These are phyloP conservation scores for Heracleum sosnowskyi DNA, from an alignment of 129 eudicot genomes.

Conservation along the genomic window DNA sequence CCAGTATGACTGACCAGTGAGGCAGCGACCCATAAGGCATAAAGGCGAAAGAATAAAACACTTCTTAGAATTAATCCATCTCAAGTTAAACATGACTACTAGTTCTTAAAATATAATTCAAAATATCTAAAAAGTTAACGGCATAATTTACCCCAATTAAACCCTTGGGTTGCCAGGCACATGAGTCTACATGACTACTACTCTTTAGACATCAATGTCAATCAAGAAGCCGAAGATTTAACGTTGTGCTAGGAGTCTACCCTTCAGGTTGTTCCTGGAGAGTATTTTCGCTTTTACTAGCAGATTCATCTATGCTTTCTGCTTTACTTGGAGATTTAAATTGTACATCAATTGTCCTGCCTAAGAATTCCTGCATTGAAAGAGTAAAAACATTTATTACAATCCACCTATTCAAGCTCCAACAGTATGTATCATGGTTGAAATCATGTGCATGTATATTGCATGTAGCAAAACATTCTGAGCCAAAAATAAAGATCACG, in stretches of 20 bases:
- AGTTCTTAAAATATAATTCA: no score
- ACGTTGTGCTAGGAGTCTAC: conserved; percentile 7
- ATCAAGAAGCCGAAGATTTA: not conserved
- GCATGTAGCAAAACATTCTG: no score
- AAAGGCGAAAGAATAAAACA: not conserved
- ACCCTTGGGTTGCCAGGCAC: not conserved
- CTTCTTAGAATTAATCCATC: not conserved
- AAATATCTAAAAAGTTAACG: no score
- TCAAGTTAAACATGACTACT: no score
- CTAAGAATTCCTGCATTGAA: conserved; percentile 55
- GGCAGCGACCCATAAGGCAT: no score
- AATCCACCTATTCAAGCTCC: no score
- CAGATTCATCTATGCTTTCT: conserved; percentile 32
- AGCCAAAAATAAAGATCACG: no score
- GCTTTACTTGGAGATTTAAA: conserved; percentile 22
- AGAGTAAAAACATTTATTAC: not conserved
- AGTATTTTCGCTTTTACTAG: conserved; percentile 23
- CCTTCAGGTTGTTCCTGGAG: not conserved
- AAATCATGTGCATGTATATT: no score
- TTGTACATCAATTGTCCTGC: conserved; percentile 49
- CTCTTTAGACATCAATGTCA: conserved; percentile 8
- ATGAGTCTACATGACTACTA: no score
- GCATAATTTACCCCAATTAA: no score
- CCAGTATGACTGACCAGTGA: no score
- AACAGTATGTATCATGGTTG: no score